phyloP scores from a whole-genome alignment of 2,329 filamentous ascomycete species.

The Zalaria sp. region DNA sequence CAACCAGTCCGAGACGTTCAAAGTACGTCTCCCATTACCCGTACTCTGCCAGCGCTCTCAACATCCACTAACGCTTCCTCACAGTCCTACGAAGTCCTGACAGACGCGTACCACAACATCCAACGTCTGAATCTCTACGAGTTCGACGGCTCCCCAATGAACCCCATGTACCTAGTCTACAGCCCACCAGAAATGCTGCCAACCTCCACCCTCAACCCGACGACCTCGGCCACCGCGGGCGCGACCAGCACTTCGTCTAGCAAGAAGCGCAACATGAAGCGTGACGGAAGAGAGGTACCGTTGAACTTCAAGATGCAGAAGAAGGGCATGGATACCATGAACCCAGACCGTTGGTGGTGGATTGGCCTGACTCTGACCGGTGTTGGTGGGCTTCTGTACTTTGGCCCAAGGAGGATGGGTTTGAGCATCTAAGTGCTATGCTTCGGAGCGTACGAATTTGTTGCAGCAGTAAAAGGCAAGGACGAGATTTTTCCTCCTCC shows the following conservation, averaged over 20 bases:
- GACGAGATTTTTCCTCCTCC: no score
- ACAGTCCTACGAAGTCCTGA: constrained; percentile 31
- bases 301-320: constrained; percentile 23
- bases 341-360: constrained; percentile 36
- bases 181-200: constrained; percentile 55
- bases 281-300: constrained; percentile 21
- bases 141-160: constrained; percentile 50
- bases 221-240: constrained; percentile 20
- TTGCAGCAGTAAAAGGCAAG: neutral
- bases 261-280: constrained; percentile 13
- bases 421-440: neutral
- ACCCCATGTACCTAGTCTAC: constrained; percentile 53
- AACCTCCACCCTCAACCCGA: constrained; percentile 50
- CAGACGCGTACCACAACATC: constrained; percentile 48
- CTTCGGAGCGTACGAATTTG: neutral
- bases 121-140: constrained; percentile 49
- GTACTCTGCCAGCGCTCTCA: neutral
- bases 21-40: constrained; percentile 27
- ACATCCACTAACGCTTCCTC: neutral
- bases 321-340: constrained; percentile 17
- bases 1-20: constrained; percentile 48
- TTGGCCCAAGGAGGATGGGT: constrained; percentile 22
- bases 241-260: constrained; percentile 15
- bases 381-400: constrained; percentile 33
- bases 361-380: constrained; percentile 33